Percentiles rank a stretch among this genome's conserved stretches.
These are phyloP conservation scores for Solanum virginianum DNA, from an alignment of 257 asterid species.

Conservation along the genomic window DNA sequence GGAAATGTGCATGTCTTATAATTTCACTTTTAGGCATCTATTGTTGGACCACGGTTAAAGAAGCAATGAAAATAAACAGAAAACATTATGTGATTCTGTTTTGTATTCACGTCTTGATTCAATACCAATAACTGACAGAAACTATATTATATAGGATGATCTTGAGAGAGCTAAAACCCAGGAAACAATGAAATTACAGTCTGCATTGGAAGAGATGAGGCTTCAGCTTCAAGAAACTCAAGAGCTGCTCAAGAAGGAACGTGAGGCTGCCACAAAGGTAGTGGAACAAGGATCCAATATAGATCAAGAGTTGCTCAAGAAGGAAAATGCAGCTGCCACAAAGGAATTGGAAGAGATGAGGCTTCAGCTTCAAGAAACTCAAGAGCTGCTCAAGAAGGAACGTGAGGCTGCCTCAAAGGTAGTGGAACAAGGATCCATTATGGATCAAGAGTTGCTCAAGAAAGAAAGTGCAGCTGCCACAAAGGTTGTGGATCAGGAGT, in stretches of 20 bases:
- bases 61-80: background rate
- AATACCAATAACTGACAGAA: background rate
- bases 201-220: conserved; percentile 49
- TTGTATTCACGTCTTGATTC: conserved; percentile 1
- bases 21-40: background rate
- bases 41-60: background rate
- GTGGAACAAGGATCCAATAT: conserved; percentile 2
- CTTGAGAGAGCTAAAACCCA: conserved; percentile 49
- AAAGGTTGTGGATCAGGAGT: conserved; percentile 2
- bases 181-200: conserved; percentile 45
- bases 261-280: conserved; percentile 14
- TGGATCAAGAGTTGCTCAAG: conserved; percentile 2
- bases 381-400: conserved; percentile 36
- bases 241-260: conserved; percentile 32
- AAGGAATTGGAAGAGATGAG: conserved; percentile 43
- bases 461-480: background rate
- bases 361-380: conserved; percentile 39
- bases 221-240: conserved; percentile 43
- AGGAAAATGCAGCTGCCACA: too few relatives aligned
- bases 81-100: background rate
- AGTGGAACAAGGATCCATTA: conserved; percentile 1
- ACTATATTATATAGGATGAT: background rate
- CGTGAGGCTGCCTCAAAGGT: conserved; percentile 15
- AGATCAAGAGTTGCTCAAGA: conserved; percentile 1
- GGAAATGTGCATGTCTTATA: background rate